Evolutionary conservation across 2,329 filamentous ascomycete species (phyloP), one percentile per base, ranked within the genome.

Genomic region (Stemphylium vesicarium): DNA sequence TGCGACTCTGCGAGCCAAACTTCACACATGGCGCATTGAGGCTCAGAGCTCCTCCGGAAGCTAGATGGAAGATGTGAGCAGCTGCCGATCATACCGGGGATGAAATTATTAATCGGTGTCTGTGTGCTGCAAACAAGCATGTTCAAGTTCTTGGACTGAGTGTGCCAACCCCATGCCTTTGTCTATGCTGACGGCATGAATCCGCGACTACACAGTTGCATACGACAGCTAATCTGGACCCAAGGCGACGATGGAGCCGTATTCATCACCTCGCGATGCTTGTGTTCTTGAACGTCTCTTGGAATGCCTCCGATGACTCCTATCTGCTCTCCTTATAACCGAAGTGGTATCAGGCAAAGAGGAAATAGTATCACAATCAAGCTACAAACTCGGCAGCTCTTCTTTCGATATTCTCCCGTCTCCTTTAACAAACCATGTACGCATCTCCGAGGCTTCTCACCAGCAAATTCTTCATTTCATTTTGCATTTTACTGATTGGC

Each of bases 401-500:
- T 15, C 5, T 16, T 32, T 20, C 4, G 36, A 29, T 13, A 16
- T 33, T 11, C 13, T 5, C 20, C 45, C 15, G 2, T 35, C 13
- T 12, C 26, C 20, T 29, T 45, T 41, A 20, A 5, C 12, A 37
- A 22, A 13, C 10, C 15, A 45, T 50, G 46, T 54, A 45, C 10
- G 26, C 41, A 9, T 40, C 46, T 32, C 40, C 29, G 4, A n/a
- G 16, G 4, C 35, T 41, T 9, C 24, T 55, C 16, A 51, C 29
- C 0, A 36, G 40, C 36, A 59, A 53, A 18, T 16, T 49, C 20
- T 49, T 50, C 26, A 24, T 56, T 13, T 51, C 35, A 31, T 36
- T 47, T 37, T 52, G 52, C 36, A 22, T 56, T 29, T 33, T 60
- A 8, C 32, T 54, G 11, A 33, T 60, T 13, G 32, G 36, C 18